Percentiles rank a stretch among this genome's conserved stretches.
These are phyloP conservation scores for Starmerella vitae DNA, from an alignment of 805 yeast genomes.

Conservation along the genomic window DNA sequence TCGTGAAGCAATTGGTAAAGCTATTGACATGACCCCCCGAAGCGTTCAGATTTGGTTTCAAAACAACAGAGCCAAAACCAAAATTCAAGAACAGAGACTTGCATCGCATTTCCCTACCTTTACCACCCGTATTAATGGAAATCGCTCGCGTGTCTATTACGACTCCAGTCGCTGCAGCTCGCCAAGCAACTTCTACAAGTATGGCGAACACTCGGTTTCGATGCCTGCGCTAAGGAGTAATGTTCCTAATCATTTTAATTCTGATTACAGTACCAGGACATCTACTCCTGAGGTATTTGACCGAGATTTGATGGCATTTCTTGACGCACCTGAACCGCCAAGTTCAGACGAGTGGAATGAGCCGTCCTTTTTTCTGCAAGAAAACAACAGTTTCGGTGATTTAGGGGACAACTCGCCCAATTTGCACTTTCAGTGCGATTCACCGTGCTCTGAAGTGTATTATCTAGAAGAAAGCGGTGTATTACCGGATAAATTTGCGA, in stretches of 20 bases:
- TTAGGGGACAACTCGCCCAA: not conserved
- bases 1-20: constrained; percentile 41
- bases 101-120: constrained; percentile 3
- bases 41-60: constrained; percentile 92
- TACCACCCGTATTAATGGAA: constrained; percentile 1
- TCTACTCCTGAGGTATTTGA: not conserved
- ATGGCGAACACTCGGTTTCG: not conserved
- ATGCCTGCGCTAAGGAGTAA: not conserved
- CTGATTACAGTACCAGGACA: not conserved
- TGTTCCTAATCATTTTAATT: not conserved
- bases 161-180: constrained; percentile 1
- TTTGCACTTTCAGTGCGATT: no score
- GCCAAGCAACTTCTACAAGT: not conserved
- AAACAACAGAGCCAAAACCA: constrained; percentile 43
- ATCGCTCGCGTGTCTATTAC: constrained; percentile 12
- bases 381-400: not conserved
- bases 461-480: not conserved
- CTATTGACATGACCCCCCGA: constrained; percentile 72
- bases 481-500: not conserved
- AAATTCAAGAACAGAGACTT: constrained; percentile 28
- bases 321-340: not conserved
- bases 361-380: not conserved
- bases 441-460: no score
- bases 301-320: not conserved
- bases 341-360: not conserved